phyloP scores from a whole-genome alignment of 2,329 filamentous ascomycete genomes.

The Thielaviopsis euricoi region DNA sequence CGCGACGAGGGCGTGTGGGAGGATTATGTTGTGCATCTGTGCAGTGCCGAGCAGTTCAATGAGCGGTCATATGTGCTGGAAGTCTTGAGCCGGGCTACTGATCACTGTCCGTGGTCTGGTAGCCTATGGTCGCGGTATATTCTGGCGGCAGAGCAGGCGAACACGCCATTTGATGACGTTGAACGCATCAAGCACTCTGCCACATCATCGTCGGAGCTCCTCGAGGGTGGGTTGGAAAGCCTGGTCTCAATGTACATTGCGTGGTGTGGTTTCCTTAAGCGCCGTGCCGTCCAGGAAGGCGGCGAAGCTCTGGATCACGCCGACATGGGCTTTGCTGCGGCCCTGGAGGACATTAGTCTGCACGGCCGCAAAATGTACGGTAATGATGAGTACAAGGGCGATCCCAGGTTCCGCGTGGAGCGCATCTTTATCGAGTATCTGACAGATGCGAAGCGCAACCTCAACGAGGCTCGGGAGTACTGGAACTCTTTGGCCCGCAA shows the following conservation, averaged over 20 bases:
- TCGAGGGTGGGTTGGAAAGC: conserved; percentile 72
- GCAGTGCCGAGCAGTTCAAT: conserved; percentile 27
- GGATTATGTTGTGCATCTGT: conserved; percentile 64
- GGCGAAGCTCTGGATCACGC: conserved; percentile 81
- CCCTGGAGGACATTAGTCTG: conserved; percentile 70
- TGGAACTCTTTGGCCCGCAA: conserved; percentile 55
- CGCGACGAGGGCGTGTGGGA: conserved; percentile 65
- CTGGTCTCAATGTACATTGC: conserved; percentile 82
- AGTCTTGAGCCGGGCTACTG: conserved; percentile 63
- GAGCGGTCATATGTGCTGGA: conserved; percentile 35
- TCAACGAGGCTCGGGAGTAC: conserved; percentile 58
- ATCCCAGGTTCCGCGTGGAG: conserved; percentile 76
- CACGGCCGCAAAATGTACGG: conserved; percentile 63
- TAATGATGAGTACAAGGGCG: conserved; percentile 57
- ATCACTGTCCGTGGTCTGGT: conserved; percentile 88
- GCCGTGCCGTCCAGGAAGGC: conserved; percentile 55
- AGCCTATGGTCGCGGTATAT: conserved; percentile 82
- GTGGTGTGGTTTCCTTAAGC: conserved; percentile 88
- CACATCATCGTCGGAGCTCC: conserved; percentile 69
- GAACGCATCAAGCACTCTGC: conserved; percentile 85
- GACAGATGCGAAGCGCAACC: conserved; percentile 64
- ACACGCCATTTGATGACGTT: conserved; percentile 60
- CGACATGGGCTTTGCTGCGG: conserved; percentile 73
- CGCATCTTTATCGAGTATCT: conserved; percentile 85
- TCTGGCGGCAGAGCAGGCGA: conserved; percentile 64